Conservation (phyloP, 176 grass and related monocot species). For the Hyparrhenia diplandra region DNA sequence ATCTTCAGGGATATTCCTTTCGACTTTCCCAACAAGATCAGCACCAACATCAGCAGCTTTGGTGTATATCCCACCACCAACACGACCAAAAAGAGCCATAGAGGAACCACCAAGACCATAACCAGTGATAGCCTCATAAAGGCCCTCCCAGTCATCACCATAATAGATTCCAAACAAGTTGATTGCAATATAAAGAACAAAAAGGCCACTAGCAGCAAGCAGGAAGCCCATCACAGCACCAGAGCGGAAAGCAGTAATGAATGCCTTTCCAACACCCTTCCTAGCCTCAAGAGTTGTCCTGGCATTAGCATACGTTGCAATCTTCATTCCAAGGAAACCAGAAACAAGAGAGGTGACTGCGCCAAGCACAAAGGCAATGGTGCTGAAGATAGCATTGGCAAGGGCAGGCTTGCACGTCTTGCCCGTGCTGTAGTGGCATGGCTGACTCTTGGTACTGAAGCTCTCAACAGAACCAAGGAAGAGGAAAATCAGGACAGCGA, state of each 20-base stretch:
- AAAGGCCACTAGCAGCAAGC: conserved; percentile 90
- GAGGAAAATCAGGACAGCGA: conserved; percentile 80
- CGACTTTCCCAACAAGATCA: conserved; percentile 90
- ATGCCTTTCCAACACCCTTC: conserved; percentile 93
- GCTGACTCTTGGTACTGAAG: conserved; percentile 77
- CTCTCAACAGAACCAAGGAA: conserved; percentile 96
- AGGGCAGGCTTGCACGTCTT: conserved; percentile 88
- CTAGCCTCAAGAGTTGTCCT: conserved; percentile 88
- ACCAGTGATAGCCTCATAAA: conserved; percentile 90
- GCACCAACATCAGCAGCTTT: conserved; percentile 98
- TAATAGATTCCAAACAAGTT: conserved; percentile 89
- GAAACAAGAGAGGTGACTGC: conserved; percentile 83
- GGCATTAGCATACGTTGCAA: conserved; percentile 89
- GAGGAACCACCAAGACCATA: conserved; percentile 94
- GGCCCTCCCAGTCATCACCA: conserved; percentile 94
- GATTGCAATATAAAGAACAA: conserved; percentile 81
- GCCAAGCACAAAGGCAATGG: conserved; percentile 80
- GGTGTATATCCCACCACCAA: conserved; percentile 90
- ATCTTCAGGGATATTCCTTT: conserved; percentile 94
- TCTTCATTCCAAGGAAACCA: conserved; percentile 98
- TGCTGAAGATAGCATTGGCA: conserved; percentile 88
- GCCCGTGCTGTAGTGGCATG: conserved; percentile 89
- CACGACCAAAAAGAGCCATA: conserved; percentile 94
- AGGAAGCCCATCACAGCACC: conserved; percentile 97
- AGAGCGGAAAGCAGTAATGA: conserved; percentile 85